Base-by-base conservation (phyloP, 106 monocot species). In the Chionographis japonica region DNA sequence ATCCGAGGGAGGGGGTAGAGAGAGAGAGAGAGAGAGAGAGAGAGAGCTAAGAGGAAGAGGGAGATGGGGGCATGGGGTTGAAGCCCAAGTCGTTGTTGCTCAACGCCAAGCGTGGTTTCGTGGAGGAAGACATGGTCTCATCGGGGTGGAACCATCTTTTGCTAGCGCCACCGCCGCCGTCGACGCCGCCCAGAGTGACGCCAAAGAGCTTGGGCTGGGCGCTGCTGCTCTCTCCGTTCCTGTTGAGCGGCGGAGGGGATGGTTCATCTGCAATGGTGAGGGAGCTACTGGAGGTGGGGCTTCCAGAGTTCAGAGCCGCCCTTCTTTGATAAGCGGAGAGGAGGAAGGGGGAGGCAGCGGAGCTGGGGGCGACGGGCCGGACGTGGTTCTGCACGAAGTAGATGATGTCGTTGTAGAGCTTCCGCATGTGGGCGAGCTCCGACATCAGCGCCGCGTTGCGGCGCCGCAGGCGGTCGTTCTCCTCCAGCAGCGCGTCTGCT, bases 311-410 rank as follows among this genome's bases (percentile, higher is more conserved):
- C 14, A 52, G 54, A 41, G 55, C 43, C 8, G 43, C 12, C 55
- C 5, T 27, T 18, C 4, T 9, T 9, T 12, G 54, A 41, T 56
- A 43, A 58, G 18, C 52, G 35, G 68, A 15, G 53, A 77, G 61
- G 52, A 82, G 61, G 37, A 74, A 59, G 15, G 69, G 16, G n/a
- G 64, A 19, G 12, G 64, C 19, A 42, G 71, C 84, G 3, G 80
- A 77, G 67, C 79, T 95, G 0, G 89, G 95, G 3, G 86, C 81
- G 14, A 97, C 95, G 38, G 89, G 89, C 4, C 67, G 78, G n/a
- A 95, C 95, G 53, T 95, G 95, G 76, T 91, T 84, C 77, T 95
- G 95, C 4, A 95, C 86, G 54, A 95, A 95, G 81, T 84, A 95
- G 64, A 95, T 95, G 63, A 95, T 91, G 72, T 95, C 95, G 72